Percentiles rank a stretch among this genome's conserved stretches.
Conservation (phyloP, 2,329 filamentous ascomycete genomes). For the Cryphonectria carpinicola region DNA sequence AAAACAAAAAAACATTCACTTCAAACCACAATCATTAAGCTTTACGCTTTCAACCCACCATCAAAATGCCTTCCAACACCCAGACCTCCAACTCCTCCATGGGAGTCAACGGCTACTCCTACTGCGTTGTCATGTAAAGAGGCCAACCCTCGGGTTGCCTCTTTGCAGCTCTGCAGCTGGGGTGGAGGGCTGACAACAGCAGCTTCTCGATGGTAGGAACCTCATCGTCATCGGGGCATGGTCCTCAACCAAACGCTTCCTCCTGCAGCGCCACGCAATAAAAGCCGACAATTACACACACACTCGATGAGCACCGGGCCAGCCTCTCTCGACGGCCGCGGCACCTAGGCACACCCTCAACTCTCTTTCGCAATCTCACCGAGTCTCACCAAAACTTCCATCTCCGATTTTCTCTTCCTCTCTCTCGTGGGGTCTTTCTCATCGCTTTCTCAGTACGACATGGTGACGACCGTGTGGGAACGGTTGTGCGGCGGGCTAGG, state of each 20-base stretch:
- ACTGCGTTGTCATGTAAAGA: constrained; percentile 42
- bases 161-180: constrained; percentile 19
- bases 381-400: not conserved
- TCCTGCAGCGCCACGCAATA: not conserved
- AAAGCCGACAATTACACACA: constrained; percentile 1
- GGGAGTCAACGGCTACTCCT: constrained; percentile 35
- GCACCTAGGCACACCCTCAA: not conserved
- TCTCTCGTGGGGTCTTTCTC: not conserved
- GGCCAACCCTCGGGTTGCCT: constrained; percentile 11
- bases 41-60: constrained; percentile 27
- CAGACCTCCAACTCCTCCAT: constrained; percentile 36
- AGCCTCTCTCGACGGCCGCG: constrained; percentile 11
- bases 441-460: not conserved
- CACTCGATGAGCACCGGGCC: constrained; percentile 9
- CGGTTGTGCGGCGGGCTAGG: not conserved
- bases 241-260: not conserved
- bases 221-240: not conserved
- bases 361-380: not conserved
- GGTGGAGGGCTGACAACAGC: not conserved
- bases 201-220: constrained; percentile 9
- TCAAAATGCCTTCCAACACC: constrained; percentile 40
- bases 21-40: constrained; percentile 29
- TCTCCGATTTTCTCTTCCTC: not conserved
- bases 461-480: constrained; percentile 14
- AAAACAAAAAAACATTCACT: constrained; percentile 25